A percentile compares a stretch with the other conserved stretches of the same genome.
phyloP scores from a whole-genome alignment of 345 rosid genomes.

The Syzygium aqueum region DNA sequence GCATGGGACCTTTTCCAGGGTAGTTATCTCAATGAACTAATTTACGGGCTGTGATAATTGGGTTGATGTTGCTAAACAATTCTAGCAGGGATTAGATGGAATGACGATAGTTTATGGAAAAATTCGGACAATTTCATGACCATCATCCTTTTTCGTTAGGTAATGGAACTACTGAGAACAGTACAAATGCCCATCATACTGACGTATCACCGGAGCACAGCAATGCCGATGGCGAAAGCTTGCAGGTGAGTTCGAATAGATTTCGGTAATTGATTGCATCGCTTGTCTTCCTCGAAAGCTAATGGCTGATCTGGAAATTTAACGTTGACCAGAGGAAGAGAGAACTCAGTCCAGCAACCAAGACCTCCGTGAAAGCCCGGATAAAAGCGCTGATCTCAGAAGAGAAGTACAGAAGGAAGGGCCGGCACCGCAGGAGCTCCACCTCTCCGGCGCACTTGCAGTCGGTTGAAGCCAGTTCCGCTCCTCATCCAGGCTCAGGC shows the following conservation, averaged over 20 bases:
- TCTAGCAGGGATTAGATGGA: not conserved
- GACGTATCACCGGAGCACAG: not conserved
- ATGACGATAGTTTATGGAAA: not conserved
- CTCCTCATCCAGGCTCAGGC: conserved; percentile 1
- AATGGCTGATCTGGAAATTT: not conserved
- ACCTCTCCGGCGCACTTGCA: conserved; percentile 31
- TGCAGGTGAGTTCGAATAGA: not conserved
- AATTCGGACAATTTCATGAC: not conserved
- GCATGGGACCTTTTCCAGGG: not conserved
- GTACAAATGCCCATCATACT: not conserved
- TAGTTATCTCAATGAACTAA: not conserved
- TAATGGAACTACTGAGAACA: not conserved
- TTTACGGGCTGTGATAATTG: not conserved
- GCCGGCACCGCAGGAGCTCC: conserved; percentile 36
- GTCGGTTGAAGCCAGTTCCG: conserved; percentile 11
- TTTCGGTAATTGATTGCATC: not conserved
- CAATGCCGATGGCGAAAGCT: not conserved
- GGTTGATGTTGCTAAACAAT: not conserved
- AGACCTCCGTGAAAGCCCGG: conserved; percentile 46
- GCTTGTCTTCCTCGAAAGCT: not conserved
- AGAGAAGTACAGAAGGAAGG: conserved; percentile 48
- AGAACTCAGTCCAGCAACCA: conserved; percentile 17
- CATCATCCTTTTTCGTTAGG: not conserved
- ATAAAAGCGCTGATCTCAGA: conserved; percentile 48
- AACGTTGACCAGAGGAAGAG: conserved; percentile 26